phyloP scores from a whole-genome alignment of 345 rosid genomes.

The Syzygium aqueum region DNA sequence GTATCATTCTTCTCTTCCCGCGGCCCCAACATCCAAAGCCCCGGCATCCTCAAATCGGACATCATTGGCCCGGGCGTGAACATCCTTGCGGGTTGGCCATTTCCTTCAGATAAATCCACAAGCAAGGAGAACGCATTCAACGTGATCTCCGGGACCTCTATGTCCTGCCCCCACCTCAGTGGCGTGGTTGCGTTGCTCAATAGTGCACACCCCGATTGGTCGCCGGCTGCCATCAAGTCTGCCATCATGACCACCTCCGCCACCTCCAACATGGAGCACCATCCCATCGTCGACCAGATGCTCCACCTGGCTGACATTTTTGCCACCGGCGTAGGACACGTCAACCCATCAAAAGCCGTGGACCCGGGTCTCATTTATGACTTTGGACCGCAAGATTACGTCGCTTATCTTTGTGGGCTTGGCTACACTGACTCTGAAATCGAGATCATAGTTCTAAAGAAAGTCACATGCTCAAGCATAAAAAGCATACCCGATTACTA shows the following conservation, averaged over 20 bases:
- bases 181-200: slow-evolving; percentile 37
- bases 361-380: slow-evolving; percentile 56
- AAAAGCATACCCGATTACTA: slow-evolving; percentile 9
- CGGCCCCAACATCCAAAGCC: slow-evolving; percentile 31
- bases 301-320: slow-evolving; percentile 36
- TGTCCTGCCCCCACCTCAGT: slow-evolving; percentile 42
- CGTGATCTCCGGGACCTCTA: slow-evolving; percentile 34
- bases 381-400: slow-evolving; percentile 27
- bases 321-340: slow-evolving; percentile 56
- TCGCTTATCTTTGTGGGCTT: slow-evolving; percentile 30
- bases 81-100: slow-evolving; percentile 29
- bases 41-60: slow-evolving; percentile 41
- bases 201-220: slow-evolving; percentile 28
- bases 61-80: slow-evolving; percentile 26
- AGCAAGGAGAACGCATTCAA: slow-evolving; percentile 15
- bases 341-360: slow-evolving; percentile 43
- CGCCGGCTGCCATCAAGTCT: slow-evolving; percentile 34
- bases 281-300: slow-evolving; percentile 31
- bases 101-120: slow-evolving; percentile 4
- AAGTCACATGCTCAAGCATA: slow-evolving; percentile 6
- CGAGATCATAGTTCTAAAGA: slow-evolving; percentile 1
- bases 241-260: slow-evolving; percentile 34
- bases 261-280: slow-evolving; percentile 10
- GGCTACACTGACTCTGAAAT: slow-evolving; percentile 24
- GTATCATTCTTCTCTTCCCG: slow-evolving; percentile 39